Conservation (phyloP, 2,329 filamentous ascomycete genomes). For the Colletotrichum orbiculare region DNA sequence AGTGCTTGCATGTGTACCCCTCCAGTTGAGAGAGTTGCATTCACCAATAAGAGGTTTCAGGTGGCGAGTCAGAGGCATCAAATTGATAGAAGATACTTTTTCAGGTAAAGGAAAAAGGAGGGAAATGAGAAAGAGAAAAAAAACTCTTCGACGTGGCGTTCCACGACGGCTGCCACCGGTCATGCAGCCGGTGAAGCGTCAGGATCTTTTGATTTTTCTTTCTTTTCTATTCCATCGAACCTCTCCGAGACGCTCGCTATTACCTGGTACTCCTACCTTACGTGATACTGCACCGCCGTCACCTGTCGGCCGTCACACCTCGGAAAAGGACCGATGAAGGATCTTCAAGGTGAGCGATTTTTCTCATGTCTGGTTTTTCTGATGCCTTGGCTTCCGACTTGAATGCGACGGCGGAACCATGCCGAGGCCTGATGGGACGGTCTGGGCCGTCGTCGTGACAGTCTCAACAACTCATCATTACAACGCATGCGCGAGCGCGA, state of each 20-base stretch:
- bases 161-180: slow-evolving; percentile 8
- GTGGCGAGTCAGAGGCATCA: neutral
- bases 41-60: slow-evolving; percentile 11
- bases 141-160: slow-evolving; percentile 10
- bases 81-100: slow-evolving; percentile 28
- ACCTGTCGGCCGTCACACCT: no score
- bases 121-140: neutral
- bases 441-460: slow-evolving; percentile 3
- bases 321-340: slow-evolving; percentile 9
- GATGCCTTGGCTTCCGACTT: no score
- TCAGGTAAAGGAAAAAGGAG: neutral
- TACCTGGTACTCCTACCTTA: no score
- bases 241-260: neutral
- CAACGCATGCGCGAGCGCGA: neutral
- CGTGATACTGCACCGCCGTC: no score
- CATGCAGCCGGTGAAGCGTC: slow-evolving; percentile 5
- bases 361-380: neutral
- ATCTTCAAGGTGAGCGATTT: slow-evolving; percentile 26
- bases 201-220: slow-evolving; percentile 2
- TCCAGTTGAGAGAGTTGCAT: neutral
- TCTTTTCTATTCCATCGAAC: neutral
- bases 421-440: slow-evolving; percentile 7
- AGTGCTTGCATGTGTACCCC: neutral
- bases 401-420: neutral
- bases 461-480: neutral